phyloP scores from a whole-genome alignment of 805 yeast species.

The Vanderwaltozyma tropicalis region DNA sequence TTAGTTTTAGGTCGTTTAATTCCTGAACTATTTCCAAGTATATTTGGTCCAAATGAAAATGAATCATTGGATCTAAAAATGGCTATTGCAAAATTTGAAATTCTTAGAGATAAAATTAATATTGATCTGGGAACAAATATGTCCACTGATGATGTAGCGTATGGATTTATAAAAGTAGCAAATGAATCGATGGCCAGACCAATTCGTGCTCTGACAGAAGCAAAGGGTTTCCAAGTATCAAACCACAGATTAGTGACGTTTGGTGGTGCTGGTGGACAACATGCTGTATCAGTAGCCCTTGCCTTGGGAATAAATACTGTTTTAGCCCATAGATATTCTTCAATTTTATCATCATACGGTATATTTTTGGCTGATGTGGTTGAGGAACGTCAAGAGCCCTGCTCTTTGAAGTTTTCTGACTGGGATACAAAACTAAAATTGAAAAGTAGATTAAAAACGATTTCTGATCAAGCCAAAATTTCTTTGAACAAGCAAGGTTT shows the following conservation, averaged over 20 bases:
- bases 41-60: constrained; percentile 74
- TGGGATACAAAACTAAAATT: constrained; percentile 29
- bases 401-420: constrained; percentile 35
- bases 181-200: constrained; percentile 89
- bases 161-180: constrained; percentile 75
- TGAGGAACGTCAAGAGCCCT: constrained; percentile 68
- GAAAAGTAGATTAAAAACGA: constrained; percentile 35
- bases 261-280: constrained; percentile 95
- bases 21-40: constrained; percentile 68
- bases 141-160: constrained; percentile 60
- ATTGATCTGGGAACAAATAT: constrained; percentile 30
- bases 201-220: constrained; percentile 73
- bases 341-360: constrained; percentile 80
- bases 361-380: constrained; percentile 82
- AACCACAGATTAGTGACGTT: constrained; percentile 69
- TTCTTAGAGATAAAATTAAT: constrained; percentile 49
- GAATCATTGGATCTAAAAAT: constrained; percentile 52
- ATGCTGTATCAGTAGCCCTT: constrained; percentile 68
- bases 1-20: constrained; percentile 59
- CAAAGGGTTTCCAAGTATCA: constrained; percentile 61
- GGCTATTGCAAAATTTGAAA: constrained; percentile 40
- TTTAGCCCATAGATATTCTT: constrained; percentile 70
- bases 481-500: constrained; percentile 45
- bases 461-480: constrained; percentile 25
- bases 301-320: constrained; percentile 59